Evolutionary conservation across 2,329 filamentous ascomycete genomes (phyloP).

Genomic region (Xylaria sp.): DNA sequence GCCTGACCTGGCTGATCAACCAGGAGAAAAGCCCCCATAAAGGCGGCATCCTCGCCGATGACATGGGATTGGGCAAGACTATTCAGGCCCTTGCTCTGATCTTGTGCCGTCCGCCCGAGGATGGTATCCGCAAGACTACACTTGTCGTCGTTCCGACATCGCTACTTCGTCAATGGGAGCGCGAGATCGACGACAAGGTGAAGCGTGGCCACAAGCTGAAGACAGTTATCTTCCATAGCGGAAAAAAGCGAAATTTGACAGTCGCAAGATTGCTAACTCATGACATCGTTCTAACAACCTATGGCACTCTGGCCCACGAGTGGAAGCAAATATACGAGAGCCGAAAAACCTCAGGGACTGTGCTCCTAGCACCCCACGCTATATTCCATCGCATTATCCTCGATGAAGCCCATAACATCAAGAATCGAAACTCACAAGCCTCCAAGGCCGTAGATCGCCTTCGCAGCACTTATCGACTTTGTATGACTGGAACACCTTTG

Average conservation of each 20-base stretch:
- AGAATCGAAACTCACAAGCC: slow-evolving; percentile 74
- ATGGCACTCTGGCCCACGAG: slow-evolving; percentile 75
- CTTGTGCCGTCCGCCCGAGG: slow-evolving; percentile 41
- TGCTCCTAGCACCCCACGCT: slow-evolving; percentile 55
- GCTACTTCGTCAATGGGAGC: slow-evolving; percentile 46
- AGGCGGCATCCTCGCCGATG: slow-evolving; percentile 48
- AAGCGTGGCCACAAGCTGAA: slow-evolving; percentile 43
- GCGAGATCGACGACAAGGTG: slow-evolving; percentile 46
- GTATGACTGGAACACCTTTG: slow-evolving; percentile 86
- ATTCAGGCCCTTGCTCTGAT: slow-evolving; percentile 48
- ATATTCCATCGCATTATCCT: slow-evolving; percentile 80
- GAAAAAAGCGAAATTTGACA: slow-evolving; percentile 37
- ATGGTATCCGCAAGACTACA: slow-evolving; percentile 43
- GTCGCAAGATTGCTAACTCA: slow-evolving; percentile 64
- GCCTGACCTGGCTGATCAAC: slow-evolving; percentile 47
- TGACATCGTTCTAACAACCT: slow-evolving; percentile 84
- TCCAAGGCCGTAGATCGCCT: slow-evolving; percentile 70
- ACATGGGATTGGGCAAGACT: slow-evolving; percentile 49
- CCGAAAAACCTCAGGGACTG: slow-evolving; percentile 58
- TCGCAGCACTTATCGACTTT: slow-evolving; percentile 73
- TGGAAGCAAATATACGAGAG: slow-evolving; percentile 65
- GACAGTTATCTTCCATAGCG: slow-evolving; percentile 45
- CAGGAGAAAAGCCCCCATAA: slow-evolving; percentile 44
- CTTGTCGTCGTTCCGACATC: slow-evolving; percentile 46
- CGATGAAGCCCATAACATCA: slow-evolving; percentile 86